Evolutionary conservation across 2,329 filamentous ascomycete genomes (phyloP).

Genomic region (Aureobasidium mangrovei): DNA sequence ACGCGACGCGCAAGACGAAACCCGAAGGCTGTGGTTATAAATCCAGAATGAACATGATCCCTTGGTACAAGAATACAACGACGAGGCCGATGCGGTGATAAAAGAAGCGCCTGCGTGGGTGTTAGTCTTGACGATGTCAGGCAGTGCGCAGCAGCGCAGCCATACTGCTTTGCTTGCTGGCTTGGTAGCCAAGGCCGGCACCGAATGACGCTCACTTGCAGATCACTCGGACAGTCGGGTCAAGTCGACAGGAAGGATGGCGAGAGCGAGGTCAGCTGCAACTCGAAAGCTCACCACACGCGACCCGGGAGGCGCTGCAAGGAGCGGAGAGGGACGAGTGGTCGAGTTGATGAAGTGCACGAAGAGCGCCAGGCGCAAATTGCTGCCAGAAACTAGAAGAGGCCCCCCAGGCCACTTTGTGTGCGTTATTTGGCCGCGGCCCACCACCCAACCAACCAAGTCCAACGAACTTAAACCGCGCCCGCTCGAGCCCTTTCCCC

Average conservation of each 20-base stretch:
- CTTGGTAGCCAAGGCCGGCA: conserved; percentile 7
- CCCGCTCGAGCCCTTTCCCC: background rate
- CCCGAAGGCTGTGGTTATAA: conserved; percentile 10
- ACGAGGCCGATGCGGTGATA: conserved; percentile 7
- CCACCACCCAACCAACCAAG: conserved; percentile 3
- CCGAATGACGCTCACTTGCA: conserved; percentile 12
- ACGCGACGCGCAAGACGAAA: background rate
- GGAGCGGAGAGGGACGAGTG: conserved; percentile 10
- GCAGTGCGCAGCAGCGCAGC: conserved; percentile 2
- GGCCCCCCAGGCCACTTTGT: background rate
- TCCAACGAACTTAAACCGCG: background rate
- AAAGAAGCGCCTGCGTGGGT: background rate
- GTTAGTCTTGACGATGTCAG: conserved; percentile 1
- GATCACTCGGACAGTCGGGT: conserved; percentile 4
- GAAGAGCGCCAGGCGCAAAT: conserved; percentile 5
- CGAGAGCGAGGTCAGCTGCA: conserved; percentile 4
- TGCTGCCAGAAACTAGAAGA: conserved; percentile 7
- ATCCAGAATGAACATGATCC: conserved; percentile 2
- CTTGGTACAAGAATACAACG: conserved; percentile 9
- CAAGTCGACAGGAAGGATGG: background rate
- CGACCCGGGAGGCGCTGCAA: background rate
- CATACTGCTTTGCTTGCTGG: conserved; percentile 6
- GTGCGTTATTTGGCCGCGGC: conserved; percentile 3
- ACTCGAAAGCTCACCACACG: conserved; percentile 10
- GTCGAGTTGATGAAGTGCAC: conserved; percentile 11